A percentile compares a stretch with the other conserved stretches of the same genome.
These are phyloP conservation scores for Tulasnella sp. DNA, from an alignment of 768 basidiomycete species.

Conservation along the genomic window DNA sequence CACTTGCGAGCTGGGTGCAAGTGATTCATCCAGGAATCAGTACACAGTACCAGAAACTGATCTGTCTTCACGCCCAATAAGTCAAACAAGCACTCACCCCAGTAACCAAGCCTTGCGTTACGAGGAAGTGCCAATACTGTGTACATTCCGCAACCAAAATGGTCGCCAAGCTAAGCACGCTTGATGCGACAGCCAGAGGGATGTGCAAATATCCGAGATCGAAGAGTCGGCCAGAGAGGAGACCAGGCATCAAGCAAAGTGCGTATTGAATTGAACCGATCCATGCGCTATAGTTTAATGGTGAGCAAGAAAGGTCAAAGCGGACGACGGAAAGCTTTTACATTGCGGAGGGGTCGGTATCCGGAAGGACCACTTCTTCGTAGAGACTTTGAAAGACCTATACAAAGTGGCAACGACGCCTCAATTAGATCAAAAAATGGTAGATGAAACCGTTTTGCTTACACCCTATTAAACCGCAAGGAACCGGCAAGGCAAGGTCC, in stretches of 20 bases:
- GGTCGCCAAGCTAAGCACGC: conserved; percentile 52
- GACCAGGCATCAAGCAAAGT: conserved; percentile 37
- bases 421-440: background rate
- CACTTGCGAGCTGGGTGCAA: conserved; percentile 42
- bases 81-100: conserved; percentile 47
- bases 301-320: background rate
- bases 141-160: conserved; percentile 68
- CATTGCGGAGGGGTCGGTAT: conserved; percentile 62
- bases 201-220: conserved; percentile 64
- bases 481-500: background rate
- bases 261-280: conserved; percentile 32
- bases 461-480: conserved; percentile 23
- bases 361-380: conserved; percentile 49
- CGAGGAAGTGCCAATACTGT: conserved; percentile 72
- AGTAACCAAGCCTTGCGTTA: conserved; percentile 65
- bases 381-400: conserved; percentile 76
- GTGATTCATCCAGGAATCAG: background rate
- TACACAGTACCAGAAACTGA: background rate
- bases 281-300: background rate
- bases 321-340: conserved; percentile 34
- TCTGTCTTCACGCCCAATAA: background rate
- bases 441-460: background rate
- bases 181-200: conserved; percentile 49
- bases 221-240: conserved; percentile 64
- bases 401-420: background rate